These are phyloP conservation scores for Aspergillus sp. DNA, from an alignment of 2,329 filamentous ascomycete genomes.

Conservation along the genomic window DNA sequence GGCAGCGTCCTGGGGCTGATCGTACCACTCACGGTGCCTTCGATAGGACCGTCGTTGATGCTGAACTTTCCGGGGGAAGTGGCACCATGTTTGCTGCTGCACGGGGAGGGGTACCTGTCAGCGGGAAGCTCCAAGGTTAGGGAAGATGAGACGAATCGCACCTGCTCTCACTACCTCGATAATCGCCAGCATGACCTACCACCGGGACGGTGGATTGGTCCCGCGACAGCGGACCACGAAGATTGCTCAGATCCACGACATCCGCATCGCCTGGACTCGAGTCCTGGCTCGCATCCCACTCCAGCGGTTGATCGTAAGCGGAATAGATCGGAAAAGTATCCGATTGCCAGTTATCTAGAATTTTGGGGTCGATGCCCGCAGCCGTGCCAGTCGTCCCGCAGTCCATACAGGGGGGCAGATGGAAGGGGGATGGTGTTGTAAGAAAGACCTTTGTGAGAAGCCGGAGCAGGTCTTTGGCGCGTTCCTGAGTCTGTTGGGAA, in stretches of 20 bases:
- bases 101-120: constrained; percentile 14
- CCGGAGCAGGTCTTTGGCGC: constrained; percentile 17
- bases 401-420: constrained; percentile 38
- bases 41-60: constrained; percentile 31
- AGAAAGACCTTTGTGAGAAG: constrained; percentile 15
- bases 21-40: constrained; percentile 38
- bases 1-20: constrained; percentile 41
- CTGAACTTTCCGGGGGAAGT: constrained; percentile 36
- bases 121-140: constrained; percentile 4
- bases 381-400: constrained; percentile 37
- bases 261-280: constrained; percentile 42
- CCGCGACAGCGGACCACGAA: constrained; percentile 32
- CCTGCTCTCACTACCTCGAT: constrained; percentile 30
- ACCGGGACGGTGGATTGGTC: constrained; percentile 23
- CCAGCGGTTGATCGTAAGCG: constrained; percentile 39
- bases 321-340: constrained; percentile 37
- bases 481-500: constrained; percentile 11
- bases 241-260: constrained; percentile 35
- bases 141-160: constrained; percentile 19
- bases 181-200: constrained; percentile 29
- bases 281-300: constrained; percentile 44
- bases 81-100: constrained; percentile 38
- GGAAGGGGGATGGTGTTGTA: constrained; percentile 9
- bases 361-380: constrained; percentile 47
- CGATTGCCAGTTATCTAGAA: constrained; percentile 44